Base-by-base conservation (phyloP, 2,329 filamentous ascomycete genomes). In the Ramularia endophylla region DNA sequence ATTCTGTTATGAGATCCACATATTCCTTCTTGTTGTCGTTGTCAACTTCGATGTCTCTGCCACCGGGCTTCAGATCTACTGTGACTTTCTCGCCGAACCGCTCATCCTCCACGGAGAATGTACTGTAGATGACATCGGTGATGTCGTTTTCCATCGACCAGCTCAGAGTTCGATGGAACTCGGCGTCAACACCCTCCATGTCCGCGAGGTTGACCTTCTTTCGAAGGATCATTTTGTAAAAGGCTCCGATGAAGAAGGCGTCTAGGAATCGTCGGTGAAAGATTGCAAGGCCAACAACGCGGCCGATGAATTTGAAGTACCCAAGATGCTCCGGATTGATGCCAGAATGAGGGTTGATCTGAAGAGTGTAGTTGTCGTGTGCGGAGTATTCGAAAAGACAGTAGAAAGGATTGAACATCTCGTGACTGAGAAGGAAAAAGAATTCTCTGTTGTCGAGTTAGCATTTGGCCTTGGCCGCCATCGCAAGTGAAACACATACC, bases 401-500 rank as follows among this genome's bases (percentile, higher is more conserved):
- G 72, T 98, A 98, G 71, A 98, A 98, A 22, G 92, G 92, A 66
- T 98, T 98, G 73, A 98, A 98, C 92, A 98, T 98, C 72, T 98
- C 92, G 69, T 98, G 92, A 12, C 90, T 97, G 41, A 98, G 79
- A 29, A 98, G 74, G 80, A 98, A 98, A 75, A 98, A 98, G 74
- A 98, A 98, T 68, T 98, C 92, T 77, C 89, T 80, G 57, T 50
- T 12, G 35, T 29, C 7, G 30, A 36, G 51, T 67, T 48, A 66
- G 63, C 36, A 40, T 41, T 22, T 15, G 5, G 12, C 11, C n/a
- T n/a, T 6, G 35, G 12, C 16, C 2, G 20, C 6, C 3, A 15
- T n/a, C 9, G 13, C 7, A 8, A 19, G 11, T 27, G 30, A 16
- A 33, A 16, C 29, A 53, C 70, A 58, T 68, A 78, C 77, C 79